Base-by-base conservation (phyloP, 2,329 filamentous ascomycete genomes). In the Ophiobolus disseminans region DNA sequence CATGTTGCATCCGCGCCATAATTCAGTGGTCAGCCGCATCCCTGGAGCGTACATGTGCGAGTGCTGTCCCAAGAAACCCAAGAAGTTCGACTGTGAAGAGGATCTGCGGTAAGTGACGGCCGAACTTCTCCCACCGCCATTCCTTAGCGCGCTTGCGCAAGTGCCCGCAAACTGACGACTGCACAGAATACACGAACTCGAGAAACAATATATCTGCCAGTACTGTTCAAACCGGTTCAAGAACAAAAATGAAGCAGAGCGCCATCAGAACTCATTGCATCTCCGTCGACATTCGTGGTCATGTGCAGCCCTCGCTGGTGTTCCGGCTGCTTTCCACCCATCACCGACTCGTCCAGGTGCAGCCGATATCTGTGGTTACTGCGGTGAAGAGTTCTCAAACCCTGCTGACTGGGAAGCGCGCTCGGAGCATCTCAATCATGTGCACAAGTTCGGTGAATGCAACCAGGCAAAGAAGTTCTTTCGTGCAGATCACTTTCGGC, bases 391-490 rank as follows among this genome's bases (percentile, higher is more conserved):
- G 62, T 99, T 97, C 59, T 73, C 86, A 17, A 96, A 90, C 31
- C 88, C 92, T 4, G 84, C 90, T 43, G 89, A 97, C 68, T 97
- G 92, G 92, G 89, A 96, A 42, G 81, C 85, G 53, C 86, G 94
- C 48, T 86, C 92, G 44, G 87, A 89, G 47, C 94, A 99, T 76
- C 78, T 99, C 44, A 92, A 91, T 67, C 87, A 90, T 63, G 84
- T 91, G 56, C 94, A 99, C 79, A 99, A 99, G 71, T 99, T 96
- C 71, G 86, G 91, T 55, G 94, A 97, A 76, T 99, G 94, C 82
- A 99, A 99, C 73, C 91, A 94, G 66, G 89, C 89, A 60, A 99
- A 99, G 80, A 97, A 97, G 73, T 99, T 99, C 73, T 99, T 89
- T 78, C 85, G 94, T 28, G 94, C 94, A 25, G 94, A 99, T 73